Evolutionary conservation across 2,329 filamentous ascomycete species (phyloP), one percentile per base, ranked within the genome.

Genomic region (Arthroderma uncinatum): DNA sequence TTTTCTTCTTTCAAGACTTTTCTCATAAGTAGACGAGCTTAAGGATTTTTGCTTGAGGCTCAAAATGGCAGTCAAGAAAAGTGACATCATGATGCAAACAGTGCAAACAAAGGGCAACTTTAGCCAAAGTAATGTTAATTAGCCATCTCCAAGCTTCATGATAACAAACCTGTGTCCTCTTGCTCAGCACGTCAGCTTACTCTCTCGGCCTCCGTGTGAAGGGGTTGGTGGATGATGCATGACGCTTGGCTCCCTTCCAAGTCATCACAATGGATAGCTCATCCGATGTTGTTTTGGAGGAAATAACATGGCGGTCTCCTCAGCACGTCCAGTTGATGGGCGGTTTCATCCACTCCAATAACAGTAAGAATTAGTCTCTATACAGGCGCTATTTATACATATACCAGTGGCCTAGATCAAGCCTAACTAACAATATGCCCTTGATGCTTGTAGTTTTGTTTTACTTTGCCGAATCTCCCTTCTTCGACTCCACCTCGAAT

Each of bases 391-490:
- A 28, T n/a, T 14, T 37, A 9, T 2, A n/a, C 23, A 19, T 19
- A 21, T 30, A 12, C 19, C 25, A 23, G 23, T 37, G 23, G 4
- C 33, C 23, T 19, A 14, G 30, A 33, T 21, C 34, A 30, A 39
- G 19, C 28, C 30, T 6, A 23, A 7, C 33, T 39, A 37, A 42
- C 21, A 9, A 5, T 23, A 1, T 34, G 5, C 28, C 19, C 16
- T 33, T 40, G 28, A 37, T 37, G 33, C 25, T n/a, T 14, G 8
- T 54, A 81, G 75, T 85, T 44, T 76, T 83, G 56, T 81, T 79
- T 65, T 85, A 85, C 68, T 83, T 85, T 66, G 74, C 75, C 57
- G 74, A 79, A 62, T 82, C 80, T 1, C 80, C 80, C n/a, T 85
- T 83, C 73, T 84, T 82, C 67, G 82, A 85, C 60, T 69, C 72